Conservation (phyloP, 129 eudicot species). For the Flaveria brownii region DNA sequence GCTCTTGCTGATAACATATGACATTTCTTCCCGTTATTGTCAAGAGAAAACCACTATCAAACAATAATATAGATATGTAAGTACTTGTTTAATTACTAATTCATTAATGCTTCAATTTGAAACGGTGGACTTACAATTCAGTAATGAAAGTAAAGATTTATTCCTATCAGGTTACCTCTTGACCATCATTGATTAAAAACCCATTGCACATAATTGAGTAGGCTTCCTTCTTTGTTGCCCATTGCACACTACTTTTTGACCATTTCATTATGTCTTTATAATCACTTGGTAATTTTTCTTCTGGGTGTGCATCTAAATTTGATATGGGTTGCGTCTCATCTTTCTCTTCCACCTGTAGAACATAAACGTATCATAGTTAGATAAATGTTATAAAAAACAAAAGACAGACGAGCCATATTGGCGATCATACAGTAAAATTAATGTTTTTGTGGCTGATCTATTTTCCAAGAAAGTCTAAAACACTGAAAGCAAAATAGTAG, state of each 20-base stretch:
- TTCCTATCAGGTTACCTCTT: not conserved
- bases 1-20: slow-evolving; percentile 9
- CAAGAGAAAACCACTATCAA: slow-evolving; percentile 24
- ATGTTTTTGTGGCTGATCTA: too few relatives aligned
- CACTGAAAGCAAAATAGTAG: too few relatives aligned
- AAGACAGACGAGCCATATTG: too few relatives aligned
- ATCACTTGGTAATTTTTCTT: not conserved
- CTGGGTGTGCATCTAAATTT: not conserved
- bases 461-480: too few relatives aligned
- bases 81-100: not conserved
- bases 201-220: slow-evolving; percentile 16
- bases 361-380: too few relatives aligned
- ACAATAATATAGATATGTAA: not conserved
- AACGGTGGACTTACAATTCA: too few relatives aligned
- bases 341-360: not conserved
- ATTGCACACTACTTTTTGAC: not conserved
- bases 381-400: too few relatives aligned
- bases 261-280: not conserved
- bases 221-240: slow-evolving; percentile 18
- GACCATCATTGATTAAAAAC: not conserved
- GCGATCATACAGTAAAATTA: too few relatives aligned
- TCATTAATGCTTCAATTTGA: not conserved
- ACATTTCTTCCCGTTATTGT: slow-evolving; percentile 24
- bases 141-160: too few relatives aligned
- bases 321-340: slow-evolving; percentile 9